Percentiles rank a stretch among this genome's conserved stretches.
phyloP scores from a whole-genome alignment of 2,329 filamentous ascomycete species.

The Cladosporium sp. region DNA sequence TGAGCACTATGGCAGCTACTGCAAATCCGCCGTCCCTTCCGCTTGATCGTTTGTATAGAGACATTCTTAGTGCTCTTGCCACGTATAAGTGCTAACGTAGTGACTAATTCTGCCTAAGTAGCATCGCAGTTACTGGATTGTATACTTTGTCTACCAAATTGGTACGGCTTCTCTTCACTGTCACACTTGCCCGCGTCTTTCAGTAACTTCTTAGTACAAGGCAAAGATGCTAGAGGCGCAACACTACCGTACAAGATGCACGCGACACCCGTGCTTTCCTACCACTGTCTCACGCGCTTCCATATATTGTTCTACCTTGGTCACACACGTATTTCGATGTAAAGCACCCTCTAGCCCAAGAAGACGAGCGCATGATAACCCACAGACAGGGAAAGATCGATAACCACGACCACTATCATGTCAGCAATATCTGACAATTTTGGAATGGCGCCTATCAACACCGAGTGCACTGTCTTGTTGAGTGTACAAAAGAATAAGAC shows the following conservation, averaged over 20 bases:
- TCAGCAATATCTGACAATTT: neutral
- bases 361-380: neutral
- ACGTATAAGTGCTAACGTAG: neutral
- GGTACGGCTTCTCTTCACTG: neutral
- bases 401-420: neutral
- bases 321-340: neutral
- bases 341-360: neutral
- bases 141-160: neutral
- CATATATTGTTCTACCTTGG: neutral
- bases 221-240: too few species aligned
- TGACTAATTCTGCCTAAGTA: neutral
- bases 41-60: neutral
- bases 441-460: neutral
- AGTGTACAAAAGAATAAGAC: neutral
- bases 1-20: neutral
- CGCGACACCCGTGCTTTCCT: neutral
- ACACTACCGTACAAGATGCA: neutral
- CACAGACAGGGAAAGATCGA: too few species aligned
- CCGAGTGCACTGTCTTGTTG: neutral
- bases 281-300: neutral
- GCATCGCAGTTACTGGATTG: neutral
- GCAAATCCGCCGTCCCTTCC: neutral
- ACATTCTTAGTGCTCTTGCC: neutral
- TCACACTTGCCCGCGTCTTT: neutral
- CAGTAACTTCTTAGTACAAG: neutral